These are phyloP conservation scores for Talaromyces sp. DNA, from an alignment of 2,329 filamentous ascomycete genomes.

Conservation along the genomic window DNA sequence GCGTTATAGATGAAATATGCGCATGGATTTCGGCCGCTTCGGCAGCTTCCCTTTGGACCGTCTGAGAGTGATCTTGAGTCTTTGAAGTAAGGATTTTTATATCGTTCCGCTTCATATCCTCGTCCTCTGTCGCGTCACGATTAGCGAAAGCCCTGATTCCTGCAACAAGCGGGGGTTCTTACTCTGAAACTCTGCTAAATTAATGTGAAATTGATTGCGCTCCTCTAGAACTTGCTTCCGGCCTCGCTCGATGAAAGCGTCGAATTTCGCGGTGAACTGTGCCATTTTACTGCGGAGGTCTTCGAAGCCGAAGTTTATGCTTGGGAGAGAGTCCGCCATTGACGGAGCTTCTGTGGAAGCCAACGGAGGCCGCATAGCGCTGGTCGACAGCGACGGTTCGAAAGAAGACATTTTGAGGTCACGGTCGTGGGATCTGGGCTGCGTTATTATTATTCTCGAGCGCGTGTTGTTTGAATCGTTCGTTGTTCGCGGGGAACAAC, in stretches of 20 bases:
- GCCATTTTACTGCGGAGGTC: constrained; percentile 93
- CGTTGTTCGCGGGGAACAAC: neutral
- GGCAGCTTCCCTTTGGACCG: constrained; percentile 55
- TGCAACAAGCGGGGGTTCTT: constrained; percentile 16
- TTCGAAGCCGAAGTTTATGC: constrained; percentile 93
- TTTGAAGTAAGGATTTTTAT: constrained; percentile 69
- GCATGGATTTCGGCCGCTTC: constrained; percentile 60
- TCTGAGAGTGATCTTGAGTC: constrained; percentile 52
- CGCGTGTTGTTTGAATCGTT: neutral
- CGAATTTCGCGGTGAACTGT: constrained; percentile 84
- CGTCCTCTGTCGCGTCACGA: constrained; percentile 63
- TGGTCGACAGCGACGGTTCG: constrained; percentile 54
- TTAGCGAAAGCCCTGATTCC: neutral
- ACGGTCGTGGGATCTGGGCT: neutral
- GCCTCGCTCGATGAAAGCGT: constrained; percentile 88
- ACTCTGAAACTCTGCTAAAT: constrained; percentile 87
- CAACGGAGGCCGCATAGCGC: constrained; percentile 49
- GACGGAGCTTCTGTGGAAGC: constrained; percentile 51
- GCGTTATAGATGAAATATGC: constrained; percentile 53
- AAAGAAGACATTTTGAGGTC: constrained; percentile 42
- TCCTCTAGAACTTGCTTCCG: constrained; percentile 87
- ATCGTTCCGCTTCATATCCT: constrained; percentile 81
- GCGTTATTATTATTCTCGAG: neutral
- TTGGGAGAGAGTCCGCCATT: constrained; percentile 69
- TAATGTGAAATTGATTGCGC: constrained; percentile 89